Percentiles rank a stretch among this genome's conserved stretches.
These are phyloP conservation scores for Colletotrichum liriopes DNA, from an alignment of 2,329 filamentous ascomycete genomes.

Conservation along the genomic window DNA sequence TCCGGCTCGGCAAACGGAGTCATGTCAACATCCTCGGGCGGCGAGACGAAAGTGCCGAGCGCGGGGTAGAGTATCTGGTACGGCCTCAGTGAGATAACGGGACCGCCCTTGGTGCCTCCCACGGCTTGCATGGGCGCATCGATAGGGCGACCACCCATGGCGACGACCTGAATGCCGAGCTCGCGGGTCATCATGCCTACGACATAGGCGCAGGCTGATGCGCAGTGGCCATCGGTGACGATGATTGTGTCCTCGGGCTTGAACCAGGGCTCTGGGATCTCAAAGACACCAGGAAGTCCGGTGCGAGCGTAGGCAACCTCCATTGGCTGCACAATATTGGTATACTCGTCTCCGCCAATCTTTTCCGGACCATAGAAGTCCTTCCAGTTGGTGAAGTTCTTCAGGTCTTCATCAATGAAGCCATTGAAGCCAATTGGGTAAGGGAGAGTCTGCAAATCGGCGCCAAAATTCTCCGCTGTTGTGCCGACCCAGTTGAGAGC, in stretches of 20 bases:
- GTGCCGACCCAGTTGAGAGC: slow-evolving; percentile 35
- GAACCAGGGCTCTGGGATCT: slow-evolving; percentile 49
- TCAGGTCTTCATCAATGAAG: slow-evolving; percentile 27
- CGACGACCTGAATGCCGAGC: slow-evolving; percentile 69
- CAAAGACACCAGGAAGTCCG: slow-evolving; percentile 21
- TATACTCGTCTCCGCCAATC: slow-evolving; percentile 55
- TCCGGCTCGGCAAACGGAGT: slow-evolving; percentile 22
- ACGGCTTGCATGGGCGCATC: slow-evolving; percentile 72
- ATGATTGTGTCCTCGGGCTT: slow-evolving; percentile 48
- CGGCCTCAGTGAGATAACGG: slow-evolving; percentile 49
- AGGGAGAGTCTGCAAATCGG: slow-evolving; percentile 5
- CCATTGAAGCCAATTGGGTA: slow-evolving; percentile 43
- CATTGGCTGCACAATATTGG: slow-evolving; percentile 46
- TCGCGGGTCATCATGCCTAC: slow-evolving; percentile 63
- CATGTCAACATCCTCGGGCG: slow-evolving; percentile 26
- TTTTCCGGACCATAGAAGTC: slow-evolving; percentile 58
- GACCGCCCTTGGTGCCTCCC: slow-evolving; percentile 75
- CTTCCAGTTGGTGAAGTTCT: slow-evolving; percentile 52
- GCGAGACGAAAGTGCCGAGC: background rate
- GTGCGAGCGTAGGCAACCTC: background rate
- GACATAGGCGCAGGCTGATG: slow-evolving; percentile 45
- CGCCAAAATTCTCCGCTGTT: background rate
- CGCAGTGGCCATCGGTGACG: slow-evolving; percentile 47
- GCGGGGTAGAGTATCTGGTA: slow-evolving; percentile 17
- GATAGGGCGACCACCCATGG: slow-evolving; percentile 72